Base-by-base conservation (phyloP, 2,329 filamentous ascomycete species). In the Phoma herbarum region DNA sequence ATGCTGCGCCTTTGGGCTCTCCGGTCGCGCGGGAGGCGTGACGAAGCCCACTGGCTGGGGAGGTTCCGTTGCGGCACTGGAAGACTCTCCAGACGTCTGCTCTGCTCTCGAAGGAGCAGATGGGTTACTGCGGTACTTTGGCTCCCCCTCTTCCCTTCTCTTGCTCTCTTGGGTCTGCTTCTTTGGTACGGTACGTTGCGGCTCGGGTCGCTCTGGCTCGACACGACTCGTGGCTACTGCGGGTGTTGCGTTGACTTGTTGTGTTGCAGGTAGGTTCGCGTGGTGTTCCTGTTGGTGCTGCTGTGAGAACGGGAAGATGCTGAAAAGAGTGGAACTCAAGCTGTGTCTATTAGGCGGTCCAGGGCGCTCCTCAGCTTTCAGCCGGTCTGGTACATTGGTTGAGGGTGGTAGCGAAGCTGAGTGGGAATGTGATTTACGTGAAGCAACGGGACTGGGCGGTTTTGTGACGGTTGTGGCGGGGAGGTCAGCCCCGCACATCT, bases 221-320 rank as follows among this genome's bases (percentile, higher is more conserved):
- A 48, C 16, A 5, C 16, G 33, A 18, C 42, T 50, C 3, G 31
- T 45, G 6, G 51, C 31, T 9, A 45, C 31, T 3, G 28, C 51
- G 1, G 51, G 43, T 2, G 57, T 18, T 1, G 48, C 46, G 12
- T 65, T 57, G 0, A 46, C 47, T 2, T 63, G 62, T 26, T 74
- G 72, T 6, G 68, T 70, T 6, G 69, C 51, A 2, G 72, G 71
- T 1, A 71, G 55, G 20, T 72, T 69, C 5, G 69, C 66, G 29
- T 70, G 69, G 28, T 75, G 72, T 23, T 75, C 71, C 23, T 70
- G 63, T 23, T 73, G 72, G 11, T 71, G 66, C 52, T 74, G 69
- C 47, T 74, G 70, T 0, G 71, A 70, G 57, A 76, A 75, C 0
- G 74, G 74, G 53, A 75, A 75, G 35, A 76, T 74, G 51, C 70